Base-by-base conservation (phyloP, 352 stramenopile species). In the Chrysophaeum taylorii region DNA sequence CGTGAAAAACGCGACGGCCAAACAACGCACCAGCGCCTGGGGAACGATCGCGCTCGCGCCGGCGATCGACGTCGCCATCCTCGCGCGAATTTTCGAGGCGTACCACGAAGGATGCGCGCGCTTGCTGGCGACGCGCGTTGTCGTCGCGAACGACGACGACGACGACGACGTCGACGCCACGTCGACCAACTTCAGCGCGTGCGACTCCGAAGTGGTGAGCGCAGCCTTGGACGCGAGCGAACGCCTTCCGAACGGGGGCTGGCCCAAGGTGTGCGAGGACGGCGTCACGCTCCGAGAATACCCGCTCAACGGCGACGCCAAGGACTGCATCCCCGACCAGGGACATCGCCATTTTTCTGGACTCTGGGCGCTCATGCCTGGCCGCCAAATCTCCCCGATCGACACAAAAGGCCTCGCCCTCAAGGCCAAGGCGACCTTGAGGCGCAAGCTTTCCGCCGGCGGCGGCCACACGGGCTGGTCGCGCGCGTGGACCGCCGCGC, bases 391-490 rank as follows among this genome's bases (percentile, higher is more conserved):
- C 5, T 60, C 48, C 18, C 48, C 48, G 18, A 9, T 60, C 48
- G 48, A n/a, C 25, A 9, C 48, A 18, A 21, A 31, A 4, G 48
- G 25, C 48, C 9, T 25, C 18, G 18, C 18, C 18, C 18, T 9
- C 48, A 25, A 18, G 48, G 48, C 48, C 48, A 25, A 9, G 48
- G 18, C 2, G 31, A 66, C 57, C 2, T 18, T 66, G 2, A 2
- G 31, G 12, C 2, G 12, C 9, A 66, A 66, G 57, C 57, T 66
- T 36, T 31, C 57, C 14, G 57, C 57, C 33, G 57, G 57, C 57
- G 31, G 33, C 12, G 57, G 57, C 57, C 57, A 66, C 57, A 66
- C 57, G 57, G 57, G 57, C 57, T 66, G 57, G 57, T 48, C 33
- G 12, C 14, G 57, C 1, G 57, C 57, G 5, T 66, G 57, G 57